A percentile compares a stretch with the other conserved stretches of the same genome.
phyloP scores from a whole-genome alignment of 306 rosid genomes.

The Rubus idaeus region DNA sequence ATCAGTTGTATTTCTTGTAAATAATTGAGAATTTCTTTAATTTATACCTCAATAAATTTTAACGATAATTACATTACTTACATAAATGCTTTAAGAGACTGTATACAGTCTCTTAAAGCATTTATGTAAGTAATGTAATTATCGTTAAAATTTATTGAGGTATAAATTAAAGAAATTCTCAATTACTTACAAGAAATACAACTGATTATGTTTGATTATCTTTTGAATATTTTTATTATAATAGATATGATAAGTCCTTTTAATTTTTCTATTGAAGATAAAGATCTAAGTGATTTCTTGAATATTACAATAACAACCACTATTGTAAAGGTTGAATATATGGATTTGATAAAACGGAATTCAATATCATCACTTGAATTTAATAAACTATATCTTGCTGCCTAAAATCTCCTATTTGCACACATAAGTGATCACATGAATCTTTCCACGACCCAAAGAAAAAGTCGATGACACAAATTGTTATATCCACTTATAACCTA shows the following conservation, averaged over 20 bases:
- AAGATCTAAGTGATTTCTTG: not conserved
- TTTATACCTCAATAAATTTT: no score
- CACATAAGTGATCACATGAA: not conserved
- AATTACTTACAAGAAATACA: no score
- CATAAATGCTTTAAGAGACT: no score
- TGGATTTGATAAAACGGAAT: not conserved
- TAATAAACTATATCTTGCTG: not conserved
- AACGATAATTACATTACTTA: no score
- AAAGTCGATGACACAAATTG: conserved; percentile 13
- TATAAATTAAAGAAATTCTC: no score
- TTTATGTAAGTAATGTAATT: no score
- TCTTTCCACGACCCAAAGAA: not conserved
- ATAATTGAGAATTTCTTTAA: no score
- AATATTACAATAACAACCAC: not conserved
- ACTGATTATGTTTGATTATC: no score
- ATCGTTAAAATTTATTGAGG: no score
- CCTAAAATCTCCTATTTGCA: not conserved
- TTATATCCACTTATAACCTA: conserved; percentile 26
- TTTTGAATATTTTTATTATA: not conserved
- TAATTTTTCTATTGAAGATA: not conserved
- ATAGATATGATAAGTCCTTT: not conserved
- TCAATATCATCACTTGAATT: not conserved
- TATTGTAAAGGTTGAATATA: not conserved
- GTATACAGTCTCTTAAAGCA: no score
- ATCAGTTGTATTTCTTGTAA: no score